Evolutionary conservation across 805 yeast species (phyloP).

Genomic region (Monosporozyma unispora): DNA sequence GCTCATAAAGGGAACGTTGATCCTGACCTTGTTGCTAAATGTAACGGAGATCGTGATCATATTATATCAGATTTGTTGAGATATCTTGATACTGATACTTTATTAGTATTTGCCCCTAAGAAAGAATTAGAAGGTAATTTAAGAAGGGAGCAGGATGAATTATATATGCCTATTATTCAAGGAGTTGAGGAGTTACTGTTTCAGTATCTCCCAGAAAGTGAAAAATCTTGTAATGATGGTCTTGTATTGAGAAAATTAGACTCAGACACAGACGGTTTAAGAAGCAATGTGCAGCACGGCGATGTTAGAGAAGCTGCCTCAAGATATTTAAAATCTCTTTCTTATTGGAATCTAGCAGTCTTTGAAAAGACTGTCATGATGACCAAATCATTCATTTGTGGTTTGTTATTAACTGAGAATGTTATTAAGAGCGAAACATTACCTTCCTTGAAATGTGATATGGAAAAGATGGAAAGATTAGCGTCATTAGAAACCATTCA

Average conservation of each 20-base stretch:
- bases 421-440: conserved; percentile 11
- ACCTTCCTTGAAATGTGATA: conserved; percentile 31
- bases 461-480: conserved; percentile 66
- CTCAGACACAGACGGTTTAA: conserved; percentile 69
- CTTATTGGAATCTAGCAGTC: conserved; percentile 74
- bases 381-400: conserved; percentile 80
- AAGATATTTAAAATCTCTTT: conserved; percentile 54
- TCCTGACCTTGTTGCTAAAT: conserved; percentile 46
- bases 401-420: conserved; percentile 54
- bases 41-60: conserved; percentile 47
- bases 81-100: conserved; percentile 89
- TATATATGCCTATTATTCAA: conserved; percentile 64
- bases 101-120: conserved; percentile 73
- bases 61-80: conserved; percentile 57
- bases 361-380: conserved; percentile 83
- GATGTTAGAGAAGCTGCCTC: conserved; percentile 53
- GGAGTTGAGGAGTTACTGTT: conserved; percentile 56
- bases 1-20: conserved; percentile 31
- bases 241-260: conserved; percentile 55
- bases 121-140: conserved; percentile 77
- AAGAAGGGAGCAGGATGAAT: conserved; percentile 68
- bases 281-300: conserved; percentile 66
- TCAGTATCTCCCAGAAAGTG: conserved; percentile 13
- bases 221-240: conserved; percentile 6
- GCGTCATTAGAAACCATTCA: conserved; percentile 74